Percentiles rank a stretch among this genome's conserved stretches.
Evolutionary conservation across 106 monocot genomes (phyloP).

Genomic region (Dendrobium officinale): DNA sequence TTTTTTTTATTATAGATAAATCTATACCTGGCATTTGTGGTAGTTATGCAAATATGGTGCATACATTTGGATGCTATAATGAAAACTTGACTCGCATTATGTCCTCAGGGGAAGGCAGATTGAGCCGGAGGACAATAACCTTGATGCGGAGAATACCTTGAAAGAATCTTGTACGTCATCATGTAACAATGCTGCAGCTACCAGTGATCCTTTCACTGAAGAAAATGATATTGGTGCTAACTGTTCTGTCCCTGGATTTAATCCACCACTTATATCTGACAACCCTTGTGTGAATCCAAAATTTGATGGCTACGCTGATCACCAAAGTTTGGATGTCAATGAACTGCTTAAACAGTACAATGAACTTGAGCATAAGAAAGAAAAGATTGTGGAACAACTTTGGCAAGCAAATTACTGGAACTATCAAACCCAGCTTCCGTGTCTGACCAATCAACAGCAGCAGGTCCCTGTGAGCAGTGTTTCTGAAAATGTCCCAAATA

Average conservation of each 20-base stretch:
- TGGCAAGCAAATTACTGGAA: conserved; percentile 42
- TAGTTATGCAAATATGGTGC: background rate
- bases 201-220: conserved; percentile 9
- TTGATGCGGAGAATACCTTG: background rate
- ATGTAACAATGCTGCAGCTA: conserved; percentile 11
- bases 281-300: conserved; percentile 1
- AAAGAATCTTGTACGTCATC: conserved; percentile 10
- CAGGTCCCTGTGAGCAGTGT: conserved; percentile 13
- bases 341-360: conserved; percentile 51
- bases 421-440: conserved; percentile 18
- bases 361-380: conserved; percentile 62
- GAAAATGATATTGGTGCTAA: conserved; percentile 15
- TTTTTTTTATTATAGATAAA: conserved; percentile 2
- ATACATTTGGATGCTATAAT: conserved; percentile 4
- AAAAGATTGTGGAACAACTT: conserved; percentile 51
- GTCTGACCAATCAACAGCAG: conserved; percentile 8
- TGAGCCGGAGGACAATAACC: conserved; percentile 4
- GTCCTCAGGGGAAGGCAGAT: conserved; percentile 16
- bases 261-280: background rate
- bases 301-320: conserved; percentile 12
- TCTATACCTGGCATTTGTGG: background rate
- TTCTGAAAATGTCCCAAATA: conserved; percentile 15
- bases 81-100: background rate
- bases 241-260: conserved; percentile 11
- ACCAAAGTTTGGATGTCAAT: conserved; percentile 27